Percentiles rank a stretch among this genome's conserved stretches.
Evolutionary conservation across 1,139 yeast species (phyloP).

Genomic region (Suhomyces chickasaworum): DNA sequence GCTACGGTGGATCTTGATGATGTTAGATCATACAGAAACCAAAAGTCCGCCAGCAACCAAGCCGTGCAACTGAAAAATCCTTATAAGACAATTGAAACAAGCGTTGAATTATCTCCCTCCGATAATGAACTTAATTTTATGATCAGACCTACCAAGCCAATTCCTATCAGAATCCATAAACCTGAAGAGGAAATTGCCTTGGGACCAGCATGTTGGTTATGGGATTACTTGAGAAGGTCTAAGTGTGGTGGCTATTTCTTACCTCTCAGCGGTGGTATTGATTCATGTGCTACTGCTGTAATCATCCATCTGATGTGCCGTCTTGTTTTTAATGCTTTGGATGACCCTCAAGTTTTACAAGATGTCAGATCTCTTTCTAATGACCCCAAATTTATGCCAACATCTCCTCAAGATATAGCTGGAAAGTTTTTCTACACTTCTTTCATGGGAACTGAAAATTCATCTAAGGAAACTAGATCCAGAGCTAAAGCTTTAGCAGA

Average conservation of each 20-base stretch:
- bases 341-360: constrained; percentile 63
- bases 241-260: constrained; percentile 87
- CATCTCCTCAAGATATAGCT: constrained; percentile 75
- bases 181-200: constrained; percentile 97
- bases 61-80: constrained; percentile 50
- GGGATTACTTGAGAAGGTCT: constrained; percentile 95
- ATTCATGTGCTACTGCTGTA: constrained; percentile 95
- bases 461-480: constrained; percentile 79
- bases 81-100: constrained; percentile 64
- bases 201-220: constrained; percentile 99
- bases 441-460: constrained; percentile 94
- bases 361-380: constrained; percentile 71
- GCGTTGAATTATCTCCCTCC: constrained; percentile 62
- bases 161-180: constrained; percentile 60
- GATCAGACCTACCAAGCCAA: constrained; percentile 59
- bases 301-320: constrained; percentile 95
- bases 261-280: constrained; percentile 96
- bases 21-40: constrained; percentile 77
- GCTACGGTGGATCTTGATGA: constrained; percentile 95
- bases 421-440: constrained; percentile 78
- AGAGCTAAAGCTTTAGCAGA: constrained; percentile 81
- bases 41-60: constrained; percentile 81
- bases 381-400: constrained; percentile 63
- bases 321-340: constrained; percentile 67
- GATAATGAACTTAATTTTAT: constrained; percentile 59